Conservation (phyloP, 2,329 filamentous ascomycete species). For the Volutella citrinella region DNA sequence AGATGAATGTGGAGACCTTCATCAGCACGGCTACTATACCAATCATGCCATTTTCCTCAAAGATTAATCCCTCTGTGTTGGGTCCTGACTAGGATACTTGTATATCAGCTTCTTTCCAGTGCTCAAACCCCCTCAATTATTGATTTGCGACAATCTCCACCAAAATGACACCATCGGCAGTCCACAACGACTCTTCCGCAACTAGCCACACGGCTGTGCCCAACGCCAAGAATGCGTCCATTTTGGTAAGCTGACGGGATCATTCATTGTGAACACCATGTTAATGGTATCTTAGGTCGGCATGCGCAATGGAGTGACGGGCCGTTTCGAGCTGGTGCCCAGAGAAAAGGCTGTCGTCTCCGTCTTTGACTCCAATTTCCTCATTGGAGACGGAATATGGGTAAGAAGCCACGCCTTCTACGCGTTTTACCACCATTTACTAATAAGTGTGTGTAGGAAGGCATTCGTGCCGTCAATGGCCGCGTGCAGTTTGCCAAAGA, state of each 20-base stretch:
- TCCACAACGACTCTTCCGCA: neutral
- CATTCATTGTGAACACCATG: neutral
- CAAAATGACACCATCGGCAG: neutral
- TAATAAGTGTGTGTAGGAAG: conserved; percentile 15
- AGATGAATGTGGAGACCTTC: neutral
- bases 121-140: too few species aligned
- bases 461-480: conserved; percentile 23
- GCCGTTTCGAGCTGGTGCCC: conserved; percentile 19
- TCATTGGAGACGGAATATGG: conserved; percentile 27
- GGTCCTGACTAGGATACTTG: neutral
- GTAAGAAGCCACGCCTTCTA: conserved; percentile 3
- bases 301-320: conserved; percentile 24
- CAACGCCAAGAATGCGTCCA: conserved; percentile 21
- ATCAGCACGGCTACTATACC: too few species aligned
- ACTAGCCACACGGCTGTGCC: conserved; percentile 19
- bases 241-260: conserved; percentile 11
- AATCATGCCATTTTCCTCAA: too few species aligned
- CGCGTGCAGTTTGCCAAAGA: conserved; percentile 25
- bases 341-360: conserved; percentile 21
- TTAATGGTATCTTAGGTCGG: conserved; percentile 16
- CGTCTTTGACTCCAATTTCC: conserved; percentile 28
- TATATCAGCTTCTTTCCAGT: neutral
- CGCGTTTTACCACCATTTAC: fast-evolving
- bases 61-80: too few species aligned
- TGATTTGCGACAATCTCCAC: neutral